phyloP scores from a whole-genome alignment of 140 eudicot genomes.

The Anethum foeniculum region DNA sequence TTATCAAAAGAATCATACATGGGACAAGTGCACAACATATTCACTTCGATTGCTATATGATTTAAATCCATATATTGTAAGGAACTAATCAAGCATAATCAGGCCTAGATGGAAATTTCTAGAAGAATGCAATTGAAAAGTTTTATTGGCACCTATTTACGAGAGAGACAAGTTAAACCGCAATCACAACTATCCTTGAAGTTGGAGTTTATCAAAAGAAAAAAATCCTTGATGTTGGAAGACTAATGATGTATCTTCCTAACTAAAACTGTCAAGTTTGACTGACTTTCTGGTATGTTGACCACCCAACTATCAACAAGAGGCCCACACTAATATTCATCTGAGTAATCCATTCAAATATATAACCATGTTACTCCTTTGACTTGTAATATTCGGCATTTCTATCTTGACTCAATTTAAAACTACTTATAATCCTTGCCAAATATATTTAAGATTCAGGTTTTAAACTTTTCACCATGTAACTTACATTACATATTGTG shows the following conservation, averaged over 20 bases:
- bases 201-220: not conserved
- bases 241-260: not conserved
- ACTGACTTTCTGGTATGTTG: not conserved
- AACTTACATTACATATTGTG: not conserved
- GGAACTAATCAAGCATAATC: not conserved
- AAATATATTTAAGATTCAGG: not conserved
- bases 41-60: too few relatives aligned
- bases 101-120: not conserved
- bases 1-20: too few relatives aligned
- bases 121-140: too few relatives aligned
- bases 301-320: not conserved
- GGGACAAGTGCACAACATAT: too few relatives aligned
- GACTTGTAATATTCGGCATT: not conserved
- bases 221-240: not conserved
- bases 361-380: not conserved
- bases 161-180: not conserved
- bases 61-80: too few relatives aligned
- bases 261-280: not conserved
- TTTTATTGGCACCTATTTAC: not conserved
- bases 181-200: not conserved
- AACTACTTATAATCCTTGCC: not conserved
- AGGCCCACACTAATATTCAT: not conserved
- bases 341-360: not conserved
- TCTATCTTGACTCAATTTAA: not conserved
- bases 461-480: not conserved